These are phyloP conservation scores for Tulasnella sp. DNA, from an alignment of 768 basidiomycete genomes.

Conservation along the genomic window DNA sequence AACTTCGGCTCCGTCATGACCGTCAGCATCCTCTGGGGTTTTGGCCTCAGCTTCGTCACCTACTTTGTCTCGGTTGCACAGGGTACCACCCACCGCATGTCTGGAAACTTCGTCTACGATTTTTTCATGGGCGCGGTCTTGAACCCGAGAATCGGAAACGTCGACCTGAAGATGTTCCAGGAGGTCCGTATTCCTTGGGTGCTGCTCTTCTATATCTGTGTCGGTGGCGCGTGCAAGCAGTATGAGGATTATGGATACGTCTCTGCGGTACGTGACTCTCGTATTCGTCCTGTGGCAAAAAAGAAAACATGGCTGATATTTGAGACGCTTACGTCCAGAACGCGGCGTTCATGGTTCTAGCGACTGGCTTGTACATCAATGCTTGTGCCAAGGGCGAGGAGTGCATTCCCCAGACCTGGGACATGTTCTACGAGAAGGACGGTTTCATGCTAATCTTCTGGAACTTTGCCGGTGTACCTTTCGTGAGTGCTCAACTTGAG, in stretches of 20 bases:
- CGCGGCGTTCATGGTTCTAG: slow-evolving; percentile 92
- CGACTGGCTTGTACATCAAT: slow-evolving; percentile 93
- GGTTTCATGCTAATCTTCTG: slow-evolving; percentile 98
- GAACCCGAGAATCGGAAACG: slow-evolving; percentile 81
- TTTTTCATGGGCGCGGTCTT: slow-evolving; percentile 93
- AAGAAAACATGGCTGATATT: neutral
- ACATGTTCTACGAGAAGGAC: slow-evolving; percentile 97
- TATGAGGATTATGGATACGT: slow-evolving; percentile 87
- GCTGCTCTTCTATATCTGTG: slow-evolving; percentile 82
- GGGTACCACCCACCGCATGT: slow-evolving; percentile 81
- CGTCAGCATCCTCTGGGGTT: slow-evolving; percentile 87
- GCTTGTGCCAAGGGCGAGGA: slow-evolving; percentile 73
- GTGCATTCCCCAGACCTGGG: slow-evolving; percentile 95
- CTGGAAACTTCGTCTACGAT: slow-evolving; percentile 89
- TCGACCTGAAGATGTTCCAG: slow-evolving; percentile 98
- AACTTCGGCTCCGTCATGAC: slow-evolving; percentile 95
- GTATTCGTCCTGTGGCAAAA: neutral
- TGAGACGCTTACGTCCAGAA: slow-evolving; percentile 41
- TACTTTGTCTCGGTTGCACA: slow-evolving; percentile 69
- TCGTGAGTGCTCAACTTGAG: slow-evolving; percentile 31
- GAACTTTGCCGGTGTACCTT: slow-evolving; percentile 89
- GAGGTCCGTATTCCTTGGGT: slow-evolving; percentile 97
- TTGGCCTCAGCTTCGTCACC: slow-evolving; percentile 64
- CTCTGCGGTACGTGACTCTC: slow-evolving; percentile 55
- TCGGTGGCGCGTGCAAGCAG: slow-evolving; percentile 91